Percentiles rank a stretch among this genome's conserved stretches.
Evolutionary conservation across 306 rosid genomes (phyloP).

Genomic region (Begonia fuchsioides): DNA sequence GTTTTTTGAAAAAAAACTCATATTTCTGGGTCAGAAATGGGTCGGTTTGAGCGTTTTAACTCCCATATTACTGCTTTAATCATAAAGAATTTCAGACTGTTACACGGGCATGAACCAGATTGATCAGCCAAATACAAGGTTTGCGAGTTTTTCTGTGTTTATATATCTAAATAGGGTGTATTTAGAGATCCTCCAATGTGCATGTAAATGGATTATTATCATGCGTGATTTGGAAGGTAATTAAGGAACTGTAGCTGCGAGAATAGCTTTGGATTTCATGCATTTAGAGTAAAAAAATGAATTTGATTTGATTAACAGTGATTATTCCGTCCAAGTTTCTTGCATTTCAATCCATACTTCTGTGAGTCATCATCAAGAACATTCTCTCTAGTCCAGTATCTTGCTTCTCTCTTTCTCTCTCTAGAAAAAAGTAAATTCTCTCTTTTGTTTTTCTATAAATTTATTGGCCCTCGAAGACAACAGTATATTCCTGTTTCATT

Average conservation of each 20-base stretch:
- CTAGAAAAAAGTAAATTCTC: neutral
- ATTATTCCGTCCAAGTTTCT: conserved; percentile 8
- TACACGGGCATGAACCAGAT: too few relatives aligned
- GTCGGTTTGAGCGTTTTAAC: neutral
- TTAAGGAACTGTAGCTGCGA: too few relatives aligned
- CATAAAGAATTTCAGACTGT: neutral
- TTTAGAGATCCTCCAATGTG: neutral
- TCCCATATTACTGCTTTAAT: neutral
- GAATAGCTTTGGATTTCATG: too few relatives aligned
- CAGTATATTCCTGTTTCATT: conserved; percentile 1
- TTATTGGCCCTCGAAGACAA: neutral
- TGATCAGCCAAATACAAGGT: too few relatives aligned
- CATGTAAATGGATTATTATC: neutral
- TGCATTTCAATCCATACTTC: conserved; percentile 7
- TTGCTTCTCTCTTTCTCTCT: conserved; percentile 2
- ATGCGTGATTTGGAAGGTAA: neutral
- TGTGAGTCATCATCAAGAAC: conserved; percentile 4
- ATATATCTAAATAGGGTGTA: neutral
- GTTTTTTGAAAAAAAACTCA: neutral
- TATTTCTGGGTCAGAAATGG: neutral
- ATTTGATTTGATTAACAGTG: neutral
- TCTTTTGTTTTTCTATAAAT: conserved; percentile 1
- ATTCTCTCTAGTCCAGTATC: neutral
- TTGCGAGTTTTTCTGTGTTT: too few relatives aligned
- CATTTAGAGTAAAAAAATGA: conserved; percentile 4